A percentile compares a stretch with the other conserved stretches of the same genome.
These are phyloP conservation scores for Rhododendron henanense DNA, from an alignment of 148 eudicot genomes.

Conservation along the genomic window DNA sequence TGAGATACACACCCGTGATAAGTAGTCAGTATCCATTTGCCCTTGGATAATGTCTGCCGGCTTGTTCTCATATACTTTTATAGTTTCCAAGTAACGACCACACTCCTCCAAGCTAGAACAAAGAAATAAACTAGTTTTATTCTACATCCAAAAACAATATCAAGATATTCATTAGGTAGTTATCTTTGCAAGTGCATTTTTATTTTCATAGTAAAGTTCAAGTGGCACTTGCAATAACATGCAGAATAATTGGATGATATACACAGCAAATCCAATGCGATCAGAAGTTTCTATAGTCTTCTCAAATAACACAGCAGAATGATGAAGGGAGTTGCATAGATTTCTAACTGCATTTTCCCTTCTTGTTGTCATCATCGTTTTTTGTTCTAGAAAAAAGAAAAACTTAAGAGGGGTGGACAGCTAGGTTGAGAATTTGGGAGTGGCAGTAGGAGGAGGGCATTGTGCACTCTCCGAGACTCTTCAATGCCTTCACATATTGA, in stretches of 20 bases:
- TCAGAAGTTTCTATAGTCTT: neutral
- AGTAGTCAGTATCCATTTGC: slow-evolving; percentile 79
- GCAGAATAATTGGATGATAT: neutral
- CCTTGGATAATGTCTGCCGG: slow-evolving; percentile 95
- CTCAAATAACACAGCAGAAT: neutral
- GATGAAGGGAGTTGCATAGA: slow-evolving; percentile 8
- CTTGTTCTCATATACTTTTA: slow-evolving; percentile 90
- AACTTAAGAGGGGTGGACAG: too few species aligned
- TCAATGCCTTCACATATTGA: neutral
- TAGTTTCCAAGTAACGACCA: slow-evolving; percentile 89
- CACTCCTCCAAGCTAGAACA: slow-evolving; percentile 87
- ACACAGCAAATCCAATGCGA: neutral
- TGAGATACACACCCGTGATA: slow-evolving; percentile 62
- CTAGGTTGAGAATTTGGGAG: too few species aligned
- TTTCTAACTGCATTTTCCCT: neutral
- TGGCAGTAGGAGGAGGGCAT: too few species aligned
- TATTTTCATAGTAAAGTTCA: neutral
- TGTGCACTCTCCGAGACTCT: neutral
- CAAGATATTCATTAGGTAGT: neutral
- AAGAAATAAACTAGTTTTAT: neutral
- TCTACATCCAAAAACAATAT: neutral
- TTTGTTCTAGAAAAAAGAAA: too few species aligned
- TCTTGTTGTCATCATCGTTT: too few species aligned
- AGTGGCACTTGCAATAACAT: neutral
- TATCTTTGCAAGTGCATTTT: neutral